Evolutionary conservation across 2,329 filamentous ascomycete species (phyloP).

Genomic region (Neoarthrinium moseri): DNA sequence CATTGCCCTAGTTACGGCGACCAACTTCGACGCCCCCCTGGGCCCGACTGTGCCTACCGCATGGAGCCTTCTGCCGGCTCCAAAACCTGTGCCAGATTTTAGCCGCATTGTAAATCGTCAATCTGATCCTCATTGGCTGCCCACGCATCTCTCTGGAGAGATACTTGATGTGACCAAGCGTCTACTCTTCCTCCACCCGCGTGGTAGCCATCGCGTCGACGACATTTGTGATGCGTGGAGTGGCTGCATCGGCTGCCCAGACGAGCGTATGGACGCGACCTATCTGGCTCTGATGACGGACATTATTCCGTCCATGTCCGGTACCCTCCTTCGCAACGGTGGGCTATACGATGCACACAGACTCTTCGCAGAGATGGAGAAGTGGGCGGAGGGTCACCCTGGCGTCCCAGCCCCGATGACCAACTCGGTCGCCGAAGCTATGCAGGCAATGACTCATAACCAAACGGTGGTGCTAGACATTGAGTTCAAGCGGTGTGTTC

Average conservation of each 20-base stretch:
- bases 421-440: conserved; percentile 17
- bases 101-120: conserved; percentile 11
- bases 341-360: conserved; percentile 22
- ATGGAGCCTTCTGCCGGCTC: conserved; percentile 17
- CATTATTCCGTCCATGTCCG: conserved; percentile 24
- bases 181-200: conserved; percentile 19
- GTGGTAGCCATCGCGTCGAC: conserved; percentile 15
- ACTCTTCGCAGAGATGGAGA: conserved; percentile 5
- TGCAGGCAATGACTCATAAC: conserved; percentile 15
- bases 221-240: conserved; percentile 24
- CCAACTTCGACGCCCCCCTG: conserved; percentile 19
- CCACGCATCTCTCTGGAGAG: conserved; percentile 16
- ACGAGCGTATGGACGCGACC: conserved; percentile 20
- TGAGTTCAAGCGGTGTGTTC: conserved; percentile 23
- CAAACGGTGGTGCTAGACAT: conserved; percentile 23
- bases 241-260: conserved; percentile 13
- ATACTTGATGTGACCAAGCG: conserved; percentile 17
- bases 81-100: conserved; percentile 22
- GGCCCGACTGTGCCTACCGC: conserved; percentile 17
- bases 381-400: conserved; percentile 22
- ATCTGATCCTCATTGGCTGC: conserved; percentile 22
- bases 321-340: conserved; percentile 22
- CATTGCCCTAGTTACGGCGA: conserved; percentile 20
- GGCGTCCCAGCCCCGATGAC: conserved; percentile 15
- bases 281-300: conserved; percentile 26